Evolutionary conservation across 2,329 filamentous ascomycete species (phyloP).

Genomic region (Lecanicillium sp.): DNA sequence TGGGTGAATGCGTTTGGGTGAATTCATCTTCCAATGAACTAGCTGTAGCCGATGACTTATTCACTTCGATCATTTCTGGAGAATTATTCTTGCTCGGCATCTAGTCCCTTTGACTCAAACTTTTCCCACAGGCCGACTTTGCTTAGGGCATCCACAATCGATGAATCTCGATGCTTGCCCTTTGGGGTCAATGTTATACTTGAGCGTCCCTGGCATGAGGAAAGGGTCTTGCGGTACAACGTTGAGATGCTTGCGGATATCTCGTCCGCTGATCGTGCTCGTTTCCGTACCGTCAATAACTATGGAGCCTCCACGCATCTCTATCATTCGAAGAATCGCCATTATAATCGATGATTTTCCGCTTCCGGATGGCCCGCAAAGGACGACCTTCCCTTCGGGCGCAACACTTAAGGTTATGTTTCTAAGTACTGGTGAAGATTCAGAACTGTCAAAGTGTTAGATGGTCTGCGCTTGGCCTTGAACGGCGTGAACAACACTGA

Average conservation of each 20-base stretch:
- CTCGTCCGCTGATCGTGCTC: slow-evolving; percentile 12
- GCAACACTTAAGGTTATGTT: slow-evolving; percentile 20
- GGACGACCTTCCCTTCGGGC: slow-evolving; percentile 27
- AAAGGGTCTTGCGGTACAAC: slow-evolving; percentile 44
- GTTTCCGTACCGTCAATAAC: slow-evolving; percentile 35
- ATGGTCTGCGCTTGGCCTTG: slow-evolving; percentile 2
- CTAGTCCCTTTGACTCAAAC: slow-evolving; percentile 25
- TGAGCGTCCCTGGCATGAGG: slow-evolving; percentile 38
- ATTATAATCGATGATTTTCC: slow-evolving; percentile 28
- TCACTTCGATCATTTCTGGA: too few relatives aligned
- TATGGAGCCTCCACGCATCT: slow-evolving; percentile 31
- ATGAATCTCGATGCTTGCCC: slow-evolving; percentile 25
- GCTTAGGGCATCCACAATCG: slow-evolving; percentile 33
- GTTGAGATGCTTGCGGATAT: slow-evolving; percentile 24
- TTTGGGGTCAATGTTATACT: slow-evolving; percentile 39
- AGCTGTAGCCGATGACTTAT: too few relatives aligned
- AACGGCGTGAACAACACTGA: background rate
- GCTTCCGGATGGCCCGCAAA: slow-evolving; percentile 35
- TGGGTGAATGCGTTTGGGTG: too few relatives aligned
- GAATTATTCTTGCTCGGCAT: too few relatives aligned
- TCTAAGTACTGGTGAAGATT: slow-evolving; percentile 16
- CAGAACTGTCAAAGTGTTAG: slow-evolving; percentile 13
- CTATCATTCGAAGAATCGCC: slow-evolving; percentile 37
- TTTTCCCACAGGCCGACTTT: slow-evolving; percentile 35
- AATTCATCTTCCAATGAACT: too few relatives aligned